phyloP scores from a whole-genome alignment of 139 green algal genomes.

The Chlamydomonas incerta region DNA sequence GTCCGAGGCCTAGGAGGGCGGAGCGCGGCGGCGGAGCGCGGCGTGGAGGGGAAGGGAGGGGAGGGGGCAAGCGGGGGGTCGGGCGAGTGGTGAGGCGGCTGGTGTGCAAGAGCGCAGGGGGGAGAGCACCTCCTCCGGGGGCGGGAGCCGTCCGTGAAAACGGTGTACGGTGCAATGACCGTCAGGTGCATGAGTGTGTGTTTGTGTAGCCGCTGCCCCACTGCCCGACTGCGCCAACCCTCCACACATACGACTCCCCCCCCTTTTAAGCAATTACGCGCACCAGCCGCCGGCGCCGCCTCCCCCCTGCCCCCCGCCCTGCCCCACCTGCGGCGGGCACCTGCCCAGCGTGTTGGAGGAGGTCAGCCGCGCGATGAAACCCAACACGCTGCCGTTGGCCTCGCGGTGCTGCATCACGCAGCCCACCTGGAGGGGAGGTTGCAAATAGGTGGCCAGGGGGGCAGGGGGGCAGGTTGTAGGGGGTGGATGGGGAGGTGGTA shows the following conservation, averaged over 20 bases:
- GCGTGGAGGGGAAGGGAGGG: background rate
- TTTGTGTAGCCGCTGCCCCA: too few relatives aligned
- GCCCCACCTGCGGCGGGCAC: background rate
- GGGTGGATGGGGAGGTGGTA: background rate
- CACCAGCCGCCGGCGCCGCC: too few relatives aligned
- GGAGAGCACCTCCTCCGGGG: constrained; percentile 1
- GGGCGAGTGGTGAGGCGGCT: too few relatives aligned
- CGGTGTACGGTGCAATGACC: too few relatives aligned
- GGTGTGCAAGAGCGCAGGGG: background rate
- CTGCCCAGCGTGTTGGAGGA: constrained; percentile 37
- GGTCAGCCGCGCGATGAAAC: constrained; percentile 72
- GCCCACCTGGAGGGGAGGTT: constrained; percentile 23
- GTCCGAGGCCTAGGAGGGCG: background rate
- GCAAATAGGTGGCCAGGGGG: too few relatives aligned
- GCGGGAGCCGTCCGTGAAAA: too few relatives aligned
- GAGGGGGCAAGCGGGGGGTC: background rate
- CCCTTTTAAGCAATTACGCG: too few relatives aligned
- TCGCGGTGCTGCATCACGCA: constrained; percentile 77
- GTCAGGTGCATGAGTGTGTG: too few relatives aligned
- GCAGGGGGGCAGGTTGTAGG: background rate
- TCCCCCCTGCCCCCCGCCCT: background rate
- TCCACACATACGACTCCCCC: too few relatives aligned
- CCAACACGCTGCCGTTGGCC: constrained; percentile 75
- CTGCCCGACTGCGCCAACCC: too few relatives aligned
- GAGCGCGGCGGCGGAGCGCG: too few relatives aligned